Evolutionary conservation across 345 rosid species (phyloP).

Genomic region (Arabidopsis thaliana): TAIR10.1 NC_003076.8:3942001-3942500

Average conservation of each 20-base stretch:
- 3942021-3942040: constrained; percentile 87
- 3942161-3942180: background rate
- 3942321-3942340: constrained; percentile 21
- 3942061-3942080: constrained; percentile 82
- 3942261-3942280: constrained; percentile 89
- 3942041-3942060: constrained; percentile 80
- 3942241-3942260: constrained; percentile 24
- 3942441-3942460: constrained; percentile 24
- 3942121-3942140: constrained; percentile 91
- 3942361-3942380: background rate
- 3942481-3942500: constrained; percentile 31
- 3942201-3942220: background rate
- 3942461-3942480: constrained; percentile 12
- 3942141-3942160: constrained; percentile 90
- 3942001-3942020: constrained; percentile 79
- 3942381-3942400: constrained; percentile 84
- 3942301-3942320: constrained; percentile 85
- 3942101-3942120: constrained; percentile 93
- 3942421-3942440: constrained; percentile 82
- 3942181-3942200: background rate
- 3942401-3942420: constrained; percentile 98
- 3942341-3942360: background rate
- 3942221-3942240: background rate
- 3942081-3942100: constrained; percentile 91
- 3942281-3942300: constrained; percentile 66